phyloP scores from a whole-genome alignment of 2,329 filamentous ascomycete species.

The Colletotrichum nymphaeae region DNA sequence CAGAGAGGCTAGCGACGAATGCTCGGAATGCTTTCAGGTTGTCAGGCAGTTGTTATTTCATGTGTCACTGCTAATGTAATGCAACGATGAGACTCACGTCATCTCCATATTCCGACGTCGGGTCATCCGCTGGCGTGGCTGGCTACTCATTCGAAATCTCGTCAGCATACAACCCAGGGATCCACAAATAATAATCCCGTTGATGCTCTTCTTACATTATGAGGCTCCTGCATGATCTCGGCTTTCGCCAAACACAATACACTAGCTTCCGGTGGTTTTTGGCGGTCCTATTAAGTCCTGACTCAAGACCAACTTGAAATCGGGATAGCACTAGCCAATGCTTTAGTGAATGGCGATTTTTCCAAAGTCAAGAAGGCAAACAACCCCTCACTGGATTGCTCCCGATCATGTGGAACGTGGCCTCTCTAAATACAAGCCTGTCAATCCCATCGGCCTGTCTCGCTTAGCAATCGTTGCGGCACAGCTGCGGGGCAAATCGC shows the following conservation, averaged over 20 bases:
- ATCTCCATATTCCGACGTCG: background rate
- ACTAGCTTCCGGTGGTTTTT: background rate
- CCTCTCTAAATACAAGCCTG: background rate
- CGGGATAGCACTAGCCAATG: background rate
- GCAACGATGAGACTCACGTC: background rate
- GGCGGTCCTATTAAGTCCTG: background rate
- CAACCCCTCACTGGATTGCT: background rate
- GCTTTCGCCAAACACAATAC: accelerated
- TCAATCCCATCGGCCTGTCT: background rate
- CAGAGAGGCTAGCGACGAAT: background rate
- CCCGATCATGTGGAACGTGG: background rate
- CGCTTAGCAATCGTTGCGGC: background rate
- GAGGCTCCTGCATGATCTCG: background rate
- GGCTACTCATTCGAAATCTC: background rate
- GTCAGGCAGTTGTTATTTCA: background rate
- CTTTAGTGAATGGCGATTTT: background rate
- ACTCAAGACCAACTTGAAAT: background rate
- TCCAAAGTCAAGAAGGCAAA: background rate
- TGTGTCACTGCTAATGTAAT: background rate
- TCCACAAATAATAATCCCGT: background rate
- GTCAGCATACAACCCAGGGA: background rate
- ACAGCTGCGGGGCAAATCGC: background rate
- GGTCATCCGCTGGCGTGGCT: background rate
- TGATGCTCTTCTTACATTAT: background rate
- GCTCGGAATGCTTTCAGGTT: background rate